phyloP scores from a whole-genome alignment of 257 asterid genomes.

The Lavandula angustifolia region DNA sequence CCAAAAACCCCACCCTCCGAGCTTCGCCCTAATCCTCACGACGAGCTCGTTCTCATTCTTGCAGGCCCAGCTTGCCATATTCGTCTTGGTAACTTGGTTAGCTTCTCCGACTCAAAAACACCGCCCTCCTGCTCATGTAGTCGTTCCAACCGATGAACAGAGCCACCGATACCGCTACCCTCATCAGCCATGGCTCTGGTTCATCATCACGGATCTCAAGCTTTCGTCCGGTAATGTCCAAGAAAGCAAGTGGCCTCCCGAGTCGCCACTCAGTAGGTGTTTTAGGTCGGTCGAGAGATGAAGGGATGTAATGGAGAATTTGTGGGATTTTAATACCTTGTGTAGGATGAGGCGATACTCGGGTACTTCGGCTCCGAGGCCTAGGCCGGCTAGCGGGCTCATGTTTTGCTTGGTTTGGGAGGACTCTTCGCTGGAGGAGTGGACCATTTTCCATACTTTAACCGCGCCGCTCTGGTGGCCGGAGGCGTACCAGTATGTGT shows the following conservation, averaged over 20 bases:
- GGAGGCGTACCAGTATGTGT: slow-evolving; percentile 81
- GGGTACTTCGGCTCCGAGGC: slow-evolving; percentile 61
- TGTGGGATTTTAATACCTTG: slow-evolving; percentile 82
- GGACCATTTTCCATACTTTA: slow-evolving; percentile 95
- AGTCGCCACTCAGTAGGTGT: slow-evolving; percentile 87
- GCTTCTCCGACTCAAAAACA: slow-evolving; percentile 13
- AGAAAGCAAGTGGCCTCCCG: slow-evolving; percentile 75
- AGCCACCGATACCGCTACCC: slow-evolving; percentile 26
- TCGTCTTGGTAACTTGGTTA: slow-evolving; percentile 3
- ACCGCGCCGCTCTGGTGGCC: slow-evolving; percentile 99
- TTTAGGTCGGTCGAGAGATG: slow-evolving; percentile 79
- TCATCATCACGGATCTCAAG: slow-evolving; percentile 55
- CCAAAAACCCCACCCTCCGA: slow-evolving; percentile 30
- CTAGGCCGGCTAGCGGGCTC: slow-evolving; percentile 59
- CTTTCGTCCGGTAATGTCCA: slow-evolving; percentile 93
- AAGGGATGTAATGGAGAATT: slow-evolving; percentile 78
- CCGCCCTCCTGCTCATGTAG: slow-evolving; percentile 22
- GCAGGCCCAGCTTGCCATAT: slow-evolving; percentile 17
- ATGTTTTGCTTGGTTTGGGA: slow-evolving; percentile 47
- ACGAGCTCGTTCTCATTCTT: background rate
- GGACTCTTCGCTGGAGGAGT: slow-evolving; percentile 63
- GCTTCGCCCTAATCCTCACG: slow-evolving; percentile 15
- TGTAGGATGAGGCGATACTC: slow-evolving; percentile 83
- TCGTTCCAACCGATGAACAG: slow-evolving; percentile 23
- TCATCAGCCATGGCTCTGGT: slow-evolving; percentile 67